Evolutionary conservation across 257 asterid species (phyloP), one percentile per base, ranked within the genome.

Genomic region (Nemophila menziesii): DNA sequence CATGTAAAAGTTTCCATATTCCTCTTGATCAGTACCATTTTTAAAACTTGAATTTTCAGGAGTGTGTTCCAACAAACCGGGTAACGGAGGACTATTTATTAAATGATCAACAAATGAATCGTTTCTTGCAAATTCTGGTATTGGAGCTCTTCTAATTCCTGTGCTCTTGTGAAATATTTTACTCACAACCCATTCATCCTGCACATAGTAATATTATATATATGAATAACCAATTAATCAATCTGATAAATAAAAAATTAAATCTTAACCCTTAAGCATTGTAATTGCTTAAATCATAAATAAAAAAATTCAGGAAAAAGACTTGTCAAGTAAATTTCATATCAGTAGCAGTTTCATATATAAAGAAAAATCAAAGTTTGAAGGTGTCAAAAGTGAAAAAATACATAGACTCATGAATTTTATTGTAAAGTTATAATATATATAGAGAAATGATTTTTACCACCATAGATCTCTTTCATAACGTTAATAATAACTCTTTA

Each of bases 151-250:
- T 17, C 8, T 29, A 2, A 10, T 9, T 24, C 33, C 36, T 29
- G 26, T 12, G 24, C 11, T 41, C 18, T 41, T 41, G 46, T 41
- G 46, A 18, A 41, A 41, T 3, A 41, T 16, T 41, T 18, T 41
- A 16, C 46, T 18, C 12, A 41, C 46, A 19, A 41, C 46, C 46
- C 46, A 41, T 17, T 41, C 46, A 17, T 41, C 46, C 46, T 41
- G 46, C n/a, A n/a, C n/a, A n/a, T n/a, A n/a, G n/a, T n/a, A 41
- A 41, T 41, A 19, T 6, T 41, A 41, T 41, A 18, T 20, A 16
- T 17, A 39, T 16, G 10, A 39, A 11, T 0, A 3, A 0, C 10
- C 22, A n/a, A n/a, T n/a, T n/a, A n/a, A n/a, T n/a, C n/a, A n/a
- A n/a, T n/a, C n/a, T n/a, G n/a, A n/a, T n/a, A n/a, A n/a, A n/a